Conservation (phyloP, 768 basidiomycete species). For the Mycena haematopus region DNA sequence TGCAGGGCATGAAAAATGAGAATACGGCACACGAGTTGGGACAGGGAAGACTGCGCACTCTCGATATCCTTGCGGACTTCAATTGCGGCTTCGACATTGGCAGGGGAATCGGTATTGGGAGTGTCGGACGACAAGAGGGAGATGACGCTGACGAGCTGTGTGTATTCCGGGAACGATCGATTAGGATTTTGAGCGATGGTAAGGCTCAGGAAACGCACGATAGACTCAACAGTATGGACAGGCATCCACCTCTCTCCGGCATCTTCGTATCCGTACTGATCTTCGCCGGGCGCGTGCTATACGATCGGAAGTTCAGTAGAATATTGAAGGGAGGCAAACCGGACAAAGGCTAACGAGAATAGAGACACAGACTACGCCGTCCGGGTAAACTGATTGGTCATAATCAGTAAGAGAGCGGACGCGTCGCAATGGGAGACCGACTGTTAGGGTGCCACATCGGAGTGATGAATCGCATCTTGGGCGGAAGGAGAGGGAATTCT, state of each 20-base stretch:
- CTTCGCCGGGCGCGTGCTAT: constrained; percentile 94
- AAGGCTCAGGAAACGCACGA: constrained; percentile 56
- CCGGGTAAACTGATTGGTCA: constrained; percentile 77
- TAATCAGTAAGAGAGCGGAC: constrained; percentile 15
- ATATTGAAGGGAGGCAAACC: constrained; percentile 8
- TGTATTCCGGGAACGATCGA: constrained; percentile 5
- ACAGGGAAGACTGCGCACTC: constrained; percentile 47
- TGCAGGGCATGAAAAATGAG: constrained; percentile 38
- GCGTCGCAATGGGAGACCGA: constrained; percentile 44
- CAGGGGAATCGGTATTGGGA: constrained; percentile 92
- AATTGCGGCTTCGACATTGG: constrained; percentile 96
- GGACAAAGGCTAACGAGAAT: constrained; percentile 71
- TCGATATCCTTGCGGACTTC: constrained; percentile 72
- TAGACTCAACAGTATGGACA: constrained; percentile 95
- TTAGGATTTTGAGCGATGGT: constrained; percentile 30
- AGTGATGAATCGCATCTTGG: constrained; percentile 96
- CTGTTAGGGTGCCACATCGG: constrained; percentile 99
- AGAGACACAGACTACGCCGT: constrained; percentile 94
- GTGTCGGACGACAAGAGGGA: constrained; percentile 92
- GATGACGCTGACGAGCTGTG: constrained; percentile 93
- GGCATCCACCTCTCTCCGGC: constrained; percentile 98
- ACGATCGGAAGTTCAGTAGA: constrained; percentile 12
- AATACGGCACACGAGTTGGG: constrained; percentile 10
- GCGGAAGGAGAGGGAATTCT: constrained; percentile 90
- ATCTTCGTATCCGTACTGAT: constrained; percentile 97